Conservation (phyloP, 148 eudicot genomes). For the Rhododendron molle region DNA sequence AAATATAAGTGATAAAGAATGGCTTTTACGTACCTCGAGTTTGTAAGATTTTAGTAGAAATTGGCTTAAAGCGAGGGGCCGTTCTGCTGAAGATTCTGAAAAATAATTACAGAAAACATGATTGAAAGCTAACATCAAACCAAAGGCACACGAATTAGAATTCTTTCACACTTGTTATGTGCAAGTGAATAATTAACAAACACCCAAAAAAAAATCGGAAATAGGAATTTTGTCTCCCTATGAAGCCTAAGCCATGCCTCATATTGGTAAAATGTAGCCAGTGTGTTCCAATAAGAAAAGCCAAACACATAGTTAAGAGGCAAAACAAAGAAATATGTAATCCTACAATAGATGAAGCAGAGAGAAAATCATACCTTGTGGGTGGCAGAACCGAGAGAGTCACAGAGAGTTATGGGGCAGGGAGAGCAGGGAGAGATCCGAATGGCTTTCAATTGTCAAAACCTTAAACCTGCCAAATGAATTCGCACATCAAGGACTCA, state of each 20-base stretch:
- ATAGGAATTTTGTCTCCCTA: background rate
- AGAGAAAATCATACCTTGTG: background rate
- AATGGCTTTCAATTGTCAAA: too few species aligned
- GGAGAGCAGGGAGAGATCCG: background rate
- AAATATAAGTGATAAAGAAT: too few species aligned
- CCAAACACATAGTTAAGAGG: background rate
- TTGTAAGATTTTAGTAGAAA: too few species aligned
- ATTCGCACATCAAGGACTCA: too few species aligned
- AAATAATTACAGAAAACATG: too few species aligned
- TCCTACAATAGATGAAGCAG: background rate
- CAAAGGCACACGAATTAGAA: background rate
- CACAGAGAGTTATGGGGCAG: background rate
- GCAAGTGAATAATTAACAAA: background rate
- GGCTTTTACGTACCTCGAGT: too few species aligned
- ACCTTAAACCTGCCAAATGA: background rate
- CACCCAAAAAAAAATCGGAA: too few species aligned
- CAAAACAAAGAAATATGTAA: background rate
- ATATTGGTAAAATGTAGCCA: background rate
- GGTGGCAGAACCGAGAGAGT: background rate
- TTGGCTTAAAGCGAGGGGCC: too few species aligned
- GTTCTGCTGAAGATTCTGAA: too few species aligned
- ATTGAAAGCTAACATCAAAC: background rate
- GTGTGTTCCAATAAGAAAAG: background rate
- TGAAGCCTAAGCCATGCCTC: background rate
- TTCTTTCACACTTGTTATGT: background rate